Conservation (phyloP, 2,329 filamentous ascomycete species). For the Lecanicillium sp. region DNA sequence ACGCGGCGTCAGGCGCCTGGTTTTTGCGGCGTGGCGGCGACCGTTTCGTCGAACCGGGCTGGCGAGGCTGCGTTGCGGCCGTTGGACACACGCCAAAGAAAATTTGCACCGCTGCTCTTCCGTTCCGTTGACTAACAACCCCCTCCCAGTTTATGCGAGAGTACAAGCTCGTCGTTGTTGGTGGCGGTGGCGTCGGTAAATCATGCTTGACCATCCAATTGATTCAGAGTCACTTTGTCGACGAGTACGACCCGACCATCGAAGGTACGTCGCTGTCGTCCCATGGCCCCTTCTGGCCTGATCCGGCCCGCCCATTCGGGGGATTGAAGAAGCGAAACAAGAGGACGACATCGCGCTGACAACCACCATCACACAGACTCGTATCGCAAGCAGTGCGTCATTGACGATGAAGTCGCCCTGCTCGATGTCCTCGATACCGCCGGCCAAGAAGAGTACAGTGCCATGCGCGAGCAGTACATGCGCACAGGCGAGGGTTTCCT, state of each 20-base stretch:
- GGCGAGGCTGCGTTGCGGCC: no score
- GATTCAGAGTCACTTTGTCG: conserved; percentile 94
- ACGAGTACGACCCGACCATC: conserved; percentile 98
- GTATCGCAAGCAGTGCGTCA: conserved; percentile 99
- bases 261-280: conserved; percentile 61
- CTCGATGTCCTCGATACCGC: conserved; percentile 98
- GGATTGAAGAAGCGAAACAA: no score
- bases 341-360: background rate
- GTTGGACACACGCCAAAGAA: no score
- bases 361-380: conserved; percentile 63
- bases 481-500: conserved; percentile 96
- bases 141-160: conserved; percentile 68
- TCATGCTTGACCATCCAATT: conserved; percentile 98
- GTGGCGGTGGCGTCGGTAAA: conserved; percentile 97
- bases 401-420: conserved; percentile 95
- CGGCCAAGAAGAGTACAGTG: conserved; percentile 97
- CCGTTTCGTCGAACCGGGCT: no score
- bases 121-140: conserved; percentile 5
- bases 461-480: conserved; percentile 99
- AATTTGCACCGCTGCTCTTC: no score
- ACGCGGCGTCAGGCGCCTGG: background rate
- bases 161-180: conserved; percentile 95
- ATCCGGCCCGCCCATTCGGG: no score
- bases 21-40: background rate
- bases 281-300: no score